Evolutionary conservation across 1,284 basidiomycete genomes (phyloP), one percentile per base, ranked within the genome.

Genomic region (Tilletia walkeri): DNA sequence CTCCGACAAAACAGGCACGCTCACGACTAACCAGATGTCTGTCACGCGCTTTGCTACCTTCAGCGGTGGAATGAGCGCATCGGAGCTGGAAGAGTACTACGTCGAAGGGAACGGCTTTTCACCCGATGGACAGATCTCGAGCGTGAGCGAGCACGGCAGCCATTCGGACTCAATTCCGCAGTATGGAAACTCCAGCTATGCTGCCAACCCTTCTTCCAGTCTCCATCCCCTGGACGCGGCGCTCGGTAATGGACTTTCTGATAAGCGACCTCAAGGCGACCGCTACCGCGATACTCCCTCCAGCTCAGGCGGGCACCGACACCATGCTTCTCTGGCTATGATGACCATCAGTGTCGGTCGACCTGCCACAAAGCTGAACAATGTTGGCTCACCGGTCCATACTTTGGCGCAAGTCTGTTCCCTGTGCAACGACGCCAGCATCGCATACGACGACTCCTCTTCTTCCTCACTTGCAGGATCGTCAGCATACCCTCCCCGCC

Each of bases 11-110:
- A 56, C 39, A 9, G 66, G 65, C 65, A 96, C 94, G 18, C 84
- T 97, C 76, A 96, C 94, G 4, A 96, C 93, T 16, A 96, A 94
- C 85, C 93, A 96, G 83, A 96, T 97, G 94, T 92, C 92, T 77
- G 92, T 96, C 20, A 90, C 92, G 16, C 36, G 54, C 65, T 66
- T 71, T 50, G 36, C 30, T n/a, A 54, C 48, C 30, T 54, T 10
- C 65, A 93, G 91, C 86, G 84, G 91, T 47, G 88, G 92, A 24
- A 86, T 93, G 67, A 89, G 90, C 73, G 86, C 86, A 34, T 85
- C 84, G 63, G 83, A 86, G 41, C 87, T 90, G 47, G 86, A 87
- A 70, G 91, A 95, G 78, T 94, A 90, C 84, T 84, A 85, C 59
- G 93, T 96, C 47, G 92, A 93, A 82, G 94, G 94, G 70, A 91